phyloP scores from a whole-genome alignment of 2,329 filamentous ascomycete genomes.

The Paecilomyces fulvus region DNA sequence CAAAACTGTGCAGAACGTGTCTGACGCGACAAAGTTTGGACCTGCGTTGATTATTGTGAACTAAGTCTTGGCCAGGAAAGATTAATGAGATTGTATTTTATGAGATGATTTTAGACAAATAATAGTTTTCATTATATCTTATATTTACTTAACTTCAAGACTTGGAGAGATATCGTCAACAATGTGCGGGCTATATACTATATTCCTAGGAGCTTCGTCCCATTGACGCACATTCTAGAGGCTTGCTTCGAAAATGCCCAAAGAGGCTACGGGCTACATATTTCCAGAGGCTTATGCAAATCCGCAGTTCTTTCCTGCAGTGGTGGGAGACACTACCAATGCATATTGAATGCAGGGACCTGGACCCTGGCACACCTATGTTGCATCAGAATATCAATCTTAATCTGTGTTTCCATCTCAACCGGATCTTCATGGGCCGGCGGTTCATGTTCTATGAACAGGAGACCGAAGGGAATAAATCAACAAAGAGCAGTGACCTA shows the following conservation, averaged over 20 bases:
- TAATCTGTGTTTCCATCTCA: constrained; percentile 45
- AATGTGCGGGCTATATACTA: constrained; percentile 24
- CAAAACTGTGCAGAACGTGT: background rate
- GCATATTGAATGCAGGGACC: constrained; percentile 31
- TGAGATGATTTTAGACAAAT: too few species aligned
- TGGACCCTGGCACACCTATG: constrained; percentile 31
- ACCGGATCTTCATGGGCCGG: constrained; percentile 47
- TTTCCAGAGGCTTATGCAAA: constrained; percentile 29
- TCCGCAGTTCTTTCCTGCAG: constrained; percentile 30
- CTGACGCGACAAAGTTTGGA: background rate
- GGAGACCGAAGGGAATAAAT: constrained; percentile 21
- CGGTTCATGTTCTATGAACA: constrained; percentile 41
- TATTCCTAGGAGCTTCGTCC: background rate
- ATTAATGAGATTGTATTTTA: too few species aligned
- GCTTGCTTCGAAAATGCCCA: constrained; percentile 29
- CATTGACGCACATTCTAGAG: constrained; percentile 22
- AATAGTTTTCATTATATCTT: too few species aligned
- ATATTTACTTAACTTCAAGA: constrained; percentile 27
- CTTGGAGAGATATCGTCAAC: constrained; percentile 33
- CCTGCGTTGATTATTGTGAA: background rate
- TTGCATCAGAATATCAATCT: constrained; percentile 45
- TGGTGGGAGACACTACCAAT: constrained; percentile 36
- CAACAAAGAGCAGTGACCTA: constrained; percentile 19
- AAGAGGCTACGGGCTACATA: constrained; percentile 33
- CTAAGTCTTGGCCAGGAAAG: background rate